Percentiles rank a stretch among this genome's conserved stretches.
These are phyloP conservation scores for Cladosporium sp. DNA, from an alignment of 2,329 filamentous ascomycete genomes.

Conservation along the genomic window DNA sequence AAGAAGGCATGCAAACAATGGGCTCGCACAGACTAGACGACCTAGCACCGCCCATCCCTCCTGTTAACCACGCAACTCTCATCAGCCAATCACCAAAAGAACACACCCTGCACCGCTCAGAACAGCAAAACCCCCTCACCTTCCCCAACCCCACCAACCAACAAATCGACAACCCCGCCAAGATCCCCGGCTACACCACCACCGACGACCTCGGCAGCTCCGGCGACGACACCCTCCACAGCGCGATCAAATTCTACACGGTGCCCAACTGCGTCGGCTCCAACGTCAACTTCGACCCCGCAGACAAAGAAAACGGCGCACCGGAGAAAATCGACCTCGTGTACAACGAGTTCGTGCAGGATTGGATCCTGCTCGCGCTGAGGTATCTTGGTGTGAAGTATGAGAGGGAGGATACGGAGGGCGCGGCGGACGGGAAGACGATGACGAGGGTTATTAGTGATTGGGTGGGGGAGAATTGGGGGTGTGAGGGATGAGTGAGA, in stretches of 20 bases:
- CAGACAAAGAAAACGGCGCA: constrained; percentile 35
- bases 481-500: constrained; percentile 21
- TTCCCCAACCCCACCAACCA: background rate
- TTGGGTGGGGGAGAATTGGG: constrained; percentile 58
- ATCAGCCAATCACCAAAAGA: background rate
- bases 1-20: background rate
- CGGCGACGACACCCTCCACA: constrained; percentile 87
- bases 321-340: constrained; percentile 80
- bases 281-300: constrained; percentile 56
- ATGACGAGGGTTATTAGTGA: constrained; percentile 56
- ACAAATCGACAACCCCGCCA: constrained; percentile 16
- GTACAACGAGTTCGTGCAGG: constrained; percentile 87
- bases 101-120: background rate
- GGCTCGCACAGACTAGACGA: constrained; percentile 13
- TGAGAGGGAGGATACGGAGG: constrained; percentile 46
- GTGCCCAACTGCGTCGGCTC: constrained; percentile 83
- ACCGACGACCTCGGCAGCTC: constrained; percentile 76
- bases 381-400: constrained; percentile 54
- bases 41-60: constrained; percentile 14
- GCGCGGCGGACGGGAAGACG: constrained; percentile 50
- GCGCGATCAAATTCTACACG: constrained; percentile 66
- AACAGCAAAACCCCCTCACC: background rate
- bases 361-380: constrained; percentile 73
- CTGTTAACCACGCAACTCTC: background rate
- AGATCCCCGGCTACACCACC: constrained; percentile 84